Evolutionary conservation across 2,329 filamentous ascomycete species (phyloP), one percentile per base, ranked within the genome.

Genomic region (Monosporascus sp.): DNA sequence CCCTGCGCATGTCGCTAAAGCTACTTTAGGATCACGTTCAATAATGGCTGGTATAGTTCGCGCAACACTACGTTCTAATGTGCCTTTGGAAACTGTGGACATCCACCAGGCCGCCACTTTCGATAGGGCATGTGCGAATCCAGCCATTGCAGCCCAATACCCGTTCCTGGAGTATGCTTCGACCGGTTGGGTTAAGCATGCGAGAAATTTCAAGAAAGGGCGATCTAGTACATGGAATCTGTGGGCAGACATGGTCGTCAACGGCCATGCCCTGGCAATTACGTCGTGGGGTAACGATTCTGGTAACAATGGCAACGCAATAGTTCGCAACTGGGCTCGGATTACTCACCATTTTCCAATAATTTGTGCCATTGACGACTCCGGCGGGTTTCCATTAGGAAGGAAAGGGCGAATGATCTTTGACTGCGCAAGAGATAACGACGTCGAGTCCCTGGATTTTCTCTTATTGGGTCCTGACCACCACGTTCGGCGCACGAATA

Each of bases 111-210:
- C 25, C 22, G 27, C 2, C 46, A 31, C 27, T 31, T 31, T 31
- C 27, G 27, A 31, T 9, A 11, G 27, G 9, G 9, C 27, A 4
- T 1, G 9, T 11, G 11, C 27, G 9, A 11, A 31, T 31, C 6
- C 27, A 31, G 27, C 3, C 27, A 31, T 1, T 31, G 3, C 1
- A 31, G 27, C 9, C 3, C 27, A 31, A 24, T 45, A 55, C 27
- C 47, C 50, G 4, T 58, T 55, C 43, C 35, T 52, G 18, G 49
- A 54, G 8, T 60, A 59, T 41, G 55, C 57, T 6, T 47, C 53
- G 47, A 45, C 18, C 2, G 22, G 55, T 48, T 59, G 55, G 53
- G 52, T 60, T 35, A 1, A 20, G 2, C 57, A 60, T 18, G 53
- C 58, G 7, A 49, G 27, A 38, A 24, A 48, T 6, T 60, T 60